phyloP scores from a whole-genome alignment of 1,139 yeast genomes.

The Candida freyschussii region DNA sequence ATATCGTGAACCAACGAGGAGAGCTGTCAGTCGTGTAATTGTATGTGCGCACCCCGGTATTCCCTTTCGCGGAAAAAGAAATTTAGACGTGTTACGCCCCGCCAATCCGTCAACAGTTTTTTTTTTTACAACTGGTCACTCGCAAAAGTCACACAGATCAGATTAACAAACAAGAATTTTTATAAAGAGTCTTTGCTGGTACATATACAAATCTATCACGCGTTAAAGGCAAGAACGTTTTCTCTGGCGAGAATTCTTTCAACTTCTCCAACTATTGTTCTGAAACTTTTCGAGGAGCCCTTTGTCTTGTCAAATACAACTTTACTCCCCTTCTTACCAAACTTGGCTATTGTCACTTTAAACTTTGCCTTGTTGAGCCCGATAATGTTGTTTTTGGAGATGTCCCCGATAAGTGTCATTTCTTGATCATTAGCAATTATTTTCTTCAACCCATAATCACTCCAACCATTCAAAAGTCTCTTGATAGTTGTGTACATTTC shows the following conservation, averaged over 20 bases:
- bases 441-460: slow-evolving; percentile 61
- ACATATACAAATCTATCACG: too few relatives aligned
- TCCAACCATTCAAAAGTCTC: slow-evolving; percentile 63
- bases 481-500: slow-evolving; percentile 63
- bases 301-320: slow-evolving; percentile 51
- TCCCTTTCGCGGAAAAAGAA: too few relatives aligned
- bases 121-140: too few relatives aligned
- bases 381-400: slow-evolving; percentile 56
- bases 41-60: too few relatives aligned
- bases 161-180: too few relatives aligned
- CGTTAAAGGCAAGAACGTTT: slow-evolving; percentile 29
- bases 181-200: too few relatives aligned
- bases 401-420: slow-evolving; percentile 50
- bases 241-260: slow-evolving; percentile 41
- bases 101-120: too few relatives aligned
- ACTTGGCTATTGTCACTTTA: slow-evolving; percentile 44
- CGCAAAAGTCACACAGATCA: too few relatives aligned
- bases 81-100: too few relatives aligned
- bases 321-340: slow-evolving; percentile 38
- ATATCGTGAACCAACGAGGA: too few relatives aligned
- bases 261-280: slow-evolving; percentile 47
- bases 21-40: too few relatives aligned
- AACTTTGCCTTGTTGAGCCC: slow-evolving; percentile 63
- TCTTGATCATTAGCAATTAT: slow-evolving; percentile 43
- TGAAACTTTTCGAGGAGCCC: slow-evolving; percentile 68